Percentiles rank a stretch among this genome's conserved stretches.
Conservation (phyloP, 768 basidiomycete species). For the Boletus sp. region DNA sequence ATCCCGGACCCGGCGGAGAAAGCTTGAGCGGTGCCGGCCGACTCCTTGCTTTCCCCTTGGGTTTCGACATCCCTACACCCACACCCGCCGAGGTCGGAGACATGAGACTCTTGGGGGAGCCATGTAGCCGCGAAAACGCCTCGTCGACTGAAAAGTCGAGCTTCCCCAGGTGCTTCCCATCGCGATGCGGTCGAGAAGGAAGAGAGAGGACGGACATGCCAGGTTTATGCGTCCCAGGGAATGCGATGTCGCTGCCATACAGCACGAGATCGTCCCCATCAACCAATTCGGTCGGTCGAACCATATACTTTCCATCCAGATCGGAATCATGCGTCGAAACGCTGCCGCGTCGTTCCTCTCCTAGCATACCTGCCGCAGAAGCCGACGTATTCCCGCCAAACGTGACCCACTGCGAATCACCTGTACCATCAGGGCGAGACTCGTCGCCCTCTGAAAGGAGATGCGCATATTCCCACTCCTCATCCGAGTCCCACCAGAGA, state of each 20-base stretch:
- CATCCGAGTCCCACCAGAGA: constrained; percentile 70
- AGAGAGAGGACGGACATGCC: constrained; percentile 36
- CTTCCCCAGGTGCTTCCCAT: constrained; percentile 37
- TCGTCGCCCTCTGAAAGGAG: constrained; percentile 45
- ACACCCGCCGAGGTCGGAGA: constrained; percentile 8
- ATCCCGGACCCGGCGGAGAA: constrained; percentile 28
- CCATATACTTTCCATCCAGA: constrained; percentile 47
- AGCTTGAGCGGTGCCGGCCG: constrained; percentile 44
- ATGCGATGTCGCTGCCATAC: constrained; percentile 28
- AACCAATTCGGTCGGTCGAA: constrained; percentile 35
- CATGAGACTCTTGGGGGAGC: constrained; percentile 14
- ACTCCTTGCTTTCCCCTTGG: constrained; percentile 33
- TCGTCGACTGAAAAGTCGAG: constrained; percentile 34
- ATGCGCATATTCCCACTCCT: constrained; percentile 65
- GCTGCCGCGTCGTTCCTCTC: constrained; percentile 41
- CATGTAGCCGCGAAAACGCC: constrained; percentile 22
- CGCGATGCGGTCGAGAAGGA: constrained; percentile 33
- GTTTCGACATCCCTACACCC: constrained; percentile 1
- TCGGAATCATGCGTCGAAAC: constrained; percentile 53
- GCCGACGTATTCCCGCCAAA: constrained; percentile 33
- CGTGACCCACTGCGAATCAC: constrained; percentile 43
- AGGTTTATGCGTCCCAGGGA: constrained; percentile 30
- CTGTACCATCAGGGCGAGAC: constrained; percentile 19
- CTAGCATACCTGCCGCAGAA: not conserved
- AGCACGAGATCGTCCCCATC: constrained; percentile 36